Evolutionary conservation across 306 rosid species (phyloP).

Genomic region (Astragalus membranaceus): DNA sequence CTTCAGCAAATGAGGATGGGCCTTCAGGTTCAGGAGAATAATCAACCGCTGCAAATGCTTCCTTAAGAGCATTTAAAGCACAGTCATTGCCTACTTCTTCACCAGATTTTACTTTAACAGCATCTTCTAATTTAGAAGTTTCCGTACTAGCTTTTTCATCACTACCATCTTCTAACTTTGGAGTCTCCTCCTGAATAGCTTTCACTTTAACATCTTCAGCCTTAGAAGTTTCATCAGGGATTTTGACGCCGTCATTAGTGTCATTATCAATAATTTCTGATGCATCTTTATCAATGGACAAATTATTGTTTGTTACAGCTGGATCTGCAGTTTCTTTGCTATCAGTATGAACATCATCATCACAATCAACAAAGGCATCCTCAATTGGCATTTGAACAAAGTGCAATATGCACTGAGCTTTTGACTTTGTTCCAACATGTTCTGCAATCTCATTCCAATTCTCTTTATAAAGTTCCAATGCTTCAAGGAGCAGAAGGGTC

Average conservation of each 20-base stretch:
- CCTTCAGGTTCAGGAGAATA: conserved; percentile 52
- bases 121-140: conserved; percentile 41
- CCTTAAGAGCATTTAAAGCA: conserved; percentile 70
- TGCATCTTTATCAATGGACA: conserved; percentile 40
- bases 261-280: conserved; percentile 39
- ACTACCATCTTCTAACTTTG: conserved; percentile 34
- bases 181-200: conserved; percentile 31
- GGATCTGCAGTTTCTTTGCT: conserved; percentile 52
- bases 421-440: conserved; percentile 91
- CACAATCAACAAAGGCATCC: conserved; percentile 63
- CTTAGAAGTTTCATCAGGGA: conserved; percentile 39
- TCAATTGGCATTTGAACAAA: conserved; percentile 96
- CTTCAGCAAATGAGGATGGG: conserved; percentile 71
- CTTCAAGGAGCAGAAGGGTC: conserved; percentile 95
- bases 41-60: conserved; percentile 85
- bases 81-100: conserved; percentile 39
- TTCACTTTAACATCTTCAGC: conserved; percentile 42
- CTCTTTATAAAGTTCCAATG: conserved; percentile 84
- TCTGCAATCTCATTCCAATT: conserved; percentile 96
- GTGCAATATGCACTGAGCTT: conserved; percentile 88
- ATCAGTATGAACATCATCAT: conserved; percentile 40
- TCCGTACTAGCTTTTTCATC: conserved; percentile 43
- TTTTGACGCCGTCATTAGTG: conserved; percentile 34
- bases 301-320: conserved; percentile 39
- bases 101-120: conserved; percentile 30